Evolutionary conservation across 345 rosid species (phyloP), one percentile per base, ranked within the genome.

Genomic region (Gossypium sturtianum): DNA sequence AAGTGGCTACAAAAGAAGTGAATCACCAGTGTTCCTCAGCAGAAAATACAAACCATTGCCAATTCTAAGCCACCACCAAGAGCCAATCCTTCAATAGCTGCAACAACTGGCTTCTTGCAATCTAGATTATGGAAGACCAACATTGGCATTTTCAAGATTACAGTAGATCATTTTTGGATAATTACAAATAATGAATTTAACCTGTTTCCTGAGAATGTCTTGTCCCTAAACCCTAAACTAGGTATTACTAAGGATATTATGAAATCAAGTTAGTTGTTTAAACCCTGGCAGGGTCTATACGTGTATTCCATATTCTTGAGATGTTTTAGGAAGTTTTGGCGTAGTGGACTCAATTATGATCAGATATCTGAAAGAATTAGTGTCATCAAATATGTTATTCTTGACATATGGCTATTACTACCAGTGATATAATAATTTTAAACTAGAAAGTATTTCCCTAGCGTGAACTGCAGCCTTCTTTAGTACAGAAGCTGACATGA

Each of bases 11-110:
- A 73, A 53, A 1, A 52, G 47, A 80, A 60, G 38, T 71, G 38
- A 71, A 71, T 15, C 19, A 38, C 13, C 56, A 20, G 19, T 19
- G 29, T 60, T 54, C 38, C 66, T 60, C 41, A 34, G 70, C 1
- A 27, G 38, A 48, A 72, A 83, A 22, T 48, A 87, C 86, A 78
- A 52, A 92, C 98, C 98, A 94, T 74, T 45, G 97, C 91, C 74
- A 94, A 65, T 78, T 94, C 98, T 69, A 94, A 83, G 78, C 98
- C 98, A 81, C 97, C 98, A 74, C 98, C 98, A 74, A 94, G 92
- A 62, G 98, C 97, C 77, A 94, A 79, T 77, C 97, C 97, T 86
- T 91, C 92, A 51, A 94, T 89, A 70, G 97, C 98, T 73, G 98
- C 97, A 84, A 94, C 97, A 79, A 91, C 78, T 20, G 98, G 98